Evolutionary conservation across 345 rosid species (phyloP), one percentile per base, ranked within the genome.

Genomic region (Corymbia maculata): DNA sequence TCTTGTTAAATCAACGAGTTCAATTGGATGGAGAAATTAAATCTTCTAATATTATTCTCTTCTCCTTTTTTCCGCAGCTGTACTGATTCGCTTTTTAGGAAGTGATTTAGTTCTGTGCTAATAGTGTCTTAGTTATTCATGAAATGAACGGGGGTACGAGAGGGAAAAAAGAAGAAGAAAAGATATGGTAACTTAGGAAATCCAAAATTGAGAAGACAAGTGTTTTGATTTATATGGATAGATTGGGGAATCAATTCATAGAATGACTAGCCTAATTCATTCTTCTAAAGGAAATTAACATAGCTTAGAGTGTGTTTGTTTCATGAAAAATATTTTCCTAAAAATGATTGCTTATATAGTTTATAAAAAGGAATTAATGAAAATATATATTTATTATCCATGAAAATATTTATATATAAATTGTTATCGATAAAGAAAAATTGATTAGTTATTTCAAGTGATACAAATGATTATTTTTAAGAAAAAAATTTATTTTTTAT

Each of bases 11-110:
- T 19, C 82, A 12, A 19, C 19, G 0, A 70, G 24, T 16, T 42
- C 0, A 6, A 42, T 21, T 75, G 26, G 84, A 42, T 10, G 28
- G 84, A 3, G 84, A 21, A 36, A 75, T 0, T 75, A 42, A 42
- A 75, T 19, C 13, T 19, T 42, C 5, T 21, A 13, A 22, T 12
- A 75, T 55, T 55, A 1, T 61, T 61, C 30, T 28, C 32, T 61
- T 12, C 30, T 12, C 26, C 0, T 26, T 10, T 61, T 59, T 28
- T 28, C 0, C 30, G 28, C 28, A 9, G 30, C 68, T 61, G 12
- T 26, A 28, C 30, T 7, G 30, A 61, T 61, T 55, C 28, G 28
- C 0, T 0, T 55, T 55, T 22, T 55, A 11, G 0, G 1, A 28
- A 61, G 30, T 61, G 68, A 1, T 12, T 36, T 61, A 13, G 68